Evolutionary conservation across 1,139 yeast genomes (phyloP).

Genomic region (Scheffersomyces parashehatae): DNA sequence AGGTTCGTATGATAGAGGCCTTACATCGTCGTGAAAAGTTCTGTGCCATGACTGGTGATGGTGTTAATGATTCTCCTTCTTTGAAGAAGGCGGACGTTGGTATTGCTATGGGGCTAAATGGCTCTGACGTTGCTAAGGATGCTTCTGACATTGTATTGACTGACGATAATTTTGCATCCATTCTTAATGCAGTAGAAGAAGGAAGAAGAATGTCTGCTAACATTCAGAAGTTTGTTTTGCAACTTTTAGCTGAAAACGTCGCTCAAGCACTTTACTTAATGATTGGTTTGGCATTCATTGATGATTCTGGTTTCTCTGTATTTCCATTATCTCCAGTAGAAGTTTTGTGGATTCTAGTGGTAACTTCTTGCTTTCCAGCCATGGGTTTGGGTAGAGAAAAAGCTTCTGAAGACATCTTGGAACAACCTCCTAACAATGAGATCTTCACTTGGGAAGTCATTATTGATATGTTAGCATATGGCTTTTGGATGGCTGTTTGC

Average conservation of each 20-base stretch:
- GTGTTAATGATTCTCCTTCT: slow-evolving; percentile 83
- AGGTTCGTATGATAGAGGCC: slow-evolving; percentile 82
- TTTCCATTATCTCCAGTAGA: slow-evolving; percentile 81
- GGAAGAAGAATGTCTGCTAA: slow-evolving; percentile 82
- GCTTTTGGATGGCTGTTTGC: slow-evolving; percentile 69
- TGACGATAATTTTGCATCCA: slow-evolving; percentile 78
- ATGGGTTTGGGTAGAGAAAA: slow-evolving; percentile 81
- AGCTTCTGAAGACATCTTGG: slow-evolving; percentile 68
- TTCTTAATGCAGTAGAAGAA: slow-evolving; percentile 76
- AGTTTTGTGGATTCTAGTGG: slow-evolving; percentile 77
- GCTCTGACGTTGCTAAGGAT: slow-evolving; percentile 81
- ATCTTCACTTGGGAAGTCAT: slow-evolving; percentile 73
- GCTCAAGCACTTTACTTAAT: slow-evolving; percentile 73
- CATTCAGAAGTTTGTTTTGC: slow-evolving; percentile 81
- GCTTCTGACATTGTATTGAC: slow-evolving; percentile 75
- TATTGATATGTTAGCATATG: slow-evolving; percentile 74
- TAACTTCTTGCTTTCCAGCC: slow-evolving; percentile 81
- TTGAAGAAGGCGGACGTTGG: slow-evolving; percentile 82
- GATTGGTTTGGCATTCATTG: slow-evolving; percentile 73
- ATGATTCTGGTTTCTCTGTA: slow-evolving; percentile 58
- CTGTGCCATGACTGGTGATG: slow-evolving; percentile 89
- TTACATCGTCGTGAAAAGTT: slow-evolving; percentile 69
- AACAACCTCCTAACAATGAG: slow-evolving; percentile 61
- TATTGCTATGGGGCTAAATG: slow-evolving; percentile 83
- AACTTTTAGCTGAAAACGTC: slow-evolving; percentile 74